These are phyloP conservation scores for Penicillium digitatum DNA, from an alignment of 2,329 filamentous ascomycete species.

Conservation along the genomic window DNA sequence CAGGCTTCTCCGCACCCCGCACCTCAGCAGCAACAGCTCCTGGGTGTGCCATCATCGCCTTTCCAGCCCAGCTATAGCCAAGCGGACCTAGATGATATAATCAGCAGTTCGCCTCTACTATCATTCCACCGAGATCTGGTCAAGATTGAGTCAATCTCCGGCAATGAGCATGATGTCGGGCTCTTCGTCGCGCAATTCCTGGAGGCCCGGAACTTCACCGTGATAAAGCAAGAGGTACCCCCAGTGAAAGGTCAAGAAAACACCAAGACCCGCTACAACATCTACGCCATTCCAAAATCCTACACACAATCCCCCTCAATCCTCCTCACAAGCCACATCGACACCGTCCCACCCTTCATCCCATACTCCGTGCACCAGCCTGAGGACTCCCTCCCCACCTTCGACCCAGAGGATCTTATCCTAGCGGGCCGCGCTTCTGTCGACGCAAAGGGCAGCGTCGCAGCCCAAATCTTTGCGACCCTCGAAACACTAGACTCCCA, in stretches of 20 bases:
- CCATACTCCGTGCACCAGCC: constrained; percentile 50
- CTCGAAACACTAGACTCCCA: constrained; percentile 46
- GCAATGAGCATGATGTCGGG: constrained; percentile 65
- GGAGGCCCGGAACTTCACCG: constrained; percentile 55
- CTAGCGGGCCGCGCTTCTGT: constrained; percentile 46
- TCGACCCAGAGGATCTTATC: constrained; percentile 29
- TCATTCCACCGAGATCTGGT: constrained; percentile 72
- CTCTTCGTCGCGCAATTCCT: constrained; percentile 67
- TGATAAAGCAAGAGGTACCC: constrained; percentile 53
- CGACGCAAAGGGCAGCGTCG: constrained; percentile 47
- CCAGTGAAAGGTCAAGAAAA: constrained; percentile 14
- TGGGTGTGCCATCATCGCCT: constrained; percentile 8
- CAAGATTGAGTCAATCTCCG: constrained; percentile 66
- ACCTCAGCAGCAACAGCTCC: constrained; percentile 20
- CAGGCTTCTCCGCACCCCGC: constrained; percentile 31
- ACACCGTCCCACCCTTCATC: constrained; percentile 56
- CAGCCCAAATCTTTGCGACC: constrained; percentile 42
- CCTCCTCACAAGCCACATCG: constrained; percentile 69
- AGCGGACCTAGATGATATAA: constrained; percentile 32
- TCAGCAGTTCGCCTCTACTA: constrained; percentile 54
- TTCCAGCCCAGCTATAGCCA: constrained; percentile 1
- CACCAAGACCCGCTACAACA: constrained; percentile 60
- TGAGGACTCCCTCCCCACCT: background rate
- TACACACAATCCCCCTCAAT: constrained; percentile 23
- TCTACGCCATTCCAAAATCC: constrained; percentile 59